These are phyloP conservation scores for Hippophae gyantsensis DNA, from an alignment of 306 rosid species.

Conservation along the genomic window DNA sequence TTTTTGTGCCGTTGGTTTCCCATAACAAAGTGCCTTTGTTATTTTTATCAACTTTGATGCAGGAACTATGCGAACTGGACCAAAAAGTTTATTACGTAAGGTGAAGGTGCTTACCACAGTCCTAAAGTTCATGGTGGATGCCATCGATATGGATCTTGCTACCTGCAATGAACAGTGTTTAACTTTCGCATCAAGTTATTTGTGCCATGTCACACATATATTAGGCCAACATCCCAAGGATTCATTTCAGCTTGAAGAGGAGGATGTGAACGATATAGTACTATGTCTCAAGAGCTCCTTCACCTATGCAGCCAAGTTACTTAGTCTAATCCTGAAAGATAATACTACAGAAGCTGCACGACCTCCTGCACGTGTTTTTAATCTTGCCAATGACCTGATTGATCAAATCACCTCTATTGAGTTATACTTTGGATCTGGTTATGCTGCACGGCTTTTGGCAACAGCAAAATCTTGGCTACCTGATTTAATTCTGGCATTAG, in stretches of 20 bases:
- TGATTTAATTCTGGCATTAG: slow-evolving; percentile 69
- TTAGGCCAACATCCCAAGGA: slow-evolving; percentile 26
- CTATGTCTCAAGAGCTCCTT: slow-evolving; percentile 59
- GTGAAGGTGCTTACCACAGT: slow-evolving; percentile 69
- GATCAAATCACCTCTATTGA: slow-evolving; percentile 54
- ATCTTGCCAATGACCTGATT: slow-evolving; percentile 58
- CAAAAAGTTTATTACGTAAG: slow-evolving; percentile 31
- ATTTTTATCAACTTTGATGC: slow-evolving; percentile 7
- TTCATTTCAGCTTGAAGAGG: slow-evolving; percentile 42
- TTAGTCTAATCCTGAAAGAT: slow-evolving; percentile 36
- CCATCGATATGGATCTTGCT: slow-evolving; percentile 38
- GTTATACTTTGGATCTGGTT: slow-evolving; percentile 43
- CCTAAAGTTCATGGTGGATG: slow-evolving; percentile 66
- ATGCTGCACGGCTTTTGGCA: slow-evolving; percentile 53
- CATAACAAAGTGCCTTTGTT: background rate
- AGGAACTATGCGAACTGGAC: slow-evolving; percentile 32
- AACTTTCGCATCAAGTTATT: slow-evolving; percentile 45
- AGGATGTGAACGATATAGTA: slow-evolving; percentile 35
- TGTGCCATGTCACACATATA: slow-evolving; percentile 25
- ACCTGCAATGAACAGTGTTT: slow-evolving; percentile 42
- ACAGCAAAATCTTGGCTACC: slow-evolving; percentile 82
- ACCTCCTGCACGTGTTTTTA: slow-evolving; percentile 28
- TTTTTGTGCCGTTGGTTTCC: too few species aligned
- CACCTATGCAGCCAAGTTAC: slow-evolving; percentile 70
- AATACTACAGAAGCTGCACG: slow-evolving; percentile 35